Conservation (phyloP, 2,329 filamentous ascomycete genomes). For the Teratosphaeria nubilosa region DNA sequence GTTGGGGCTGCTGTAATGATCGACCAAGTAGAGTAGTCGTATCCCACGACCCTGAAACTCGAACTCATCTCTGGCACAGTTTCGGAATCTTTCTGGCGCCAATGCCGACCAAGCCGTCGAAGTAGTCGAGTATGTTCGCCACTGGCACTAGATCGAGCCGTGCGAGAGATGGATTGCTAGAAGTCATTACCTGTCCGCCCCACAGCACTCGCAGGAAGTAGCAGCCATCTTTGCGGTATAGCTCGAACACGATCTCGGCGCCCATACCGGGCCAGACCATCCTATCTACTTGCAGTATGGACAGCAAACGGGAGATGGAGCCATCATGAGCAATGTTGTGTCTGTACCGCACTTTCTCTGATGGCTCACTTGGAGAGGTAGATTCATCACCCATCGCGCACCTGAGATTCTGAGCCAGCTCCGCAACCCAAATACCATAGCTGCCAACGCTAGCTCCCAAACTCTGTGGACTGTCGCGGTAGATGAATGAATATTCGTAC, state of each 20-base stretch:
- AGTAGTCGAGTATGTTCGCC: constrained; percentile 55
- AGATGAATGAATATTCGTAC: constrained; percentile 72
- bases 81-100: constrained; percentile 33
- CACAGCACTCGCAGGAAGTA: constrained; percentile 59
- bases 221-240: constrained; percentile 44
- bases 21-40: neutral
- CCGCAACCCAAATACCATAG: constrained; percentile 65
- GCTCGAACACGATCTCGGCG: constrained; percentile 65
- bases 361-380: constrained; percentile 9
- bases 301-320: constrained; percentile 55
- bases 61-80: neutral
- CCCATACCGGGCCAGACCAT: constrained; percentile 88
- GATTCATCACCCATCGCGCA: constrained; percentile 32
- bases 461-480: constrained; percentile 55
- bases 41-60: neutral
- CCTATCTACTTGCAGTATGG: constrained; percentile 58
- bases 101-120: constrained; percentile 59
- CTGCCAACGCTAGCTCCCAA: constrained; percentile 52
- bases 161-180: constrained; percentile 59
- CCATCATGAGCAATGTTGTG: constrained; percentile 80
- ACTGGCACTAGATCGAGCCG: constrained; percentile 60
- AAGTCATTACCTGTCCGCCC: constrained; percentile 55
- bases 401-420: constrained; percentile 58
- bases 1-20: neutral
- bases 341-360: constrained; percentile 43